Evolutionary conservation across 2,329 filamentous ascomycete species (phyloP).

Genomic region (Bertia moriformis): DNA sequence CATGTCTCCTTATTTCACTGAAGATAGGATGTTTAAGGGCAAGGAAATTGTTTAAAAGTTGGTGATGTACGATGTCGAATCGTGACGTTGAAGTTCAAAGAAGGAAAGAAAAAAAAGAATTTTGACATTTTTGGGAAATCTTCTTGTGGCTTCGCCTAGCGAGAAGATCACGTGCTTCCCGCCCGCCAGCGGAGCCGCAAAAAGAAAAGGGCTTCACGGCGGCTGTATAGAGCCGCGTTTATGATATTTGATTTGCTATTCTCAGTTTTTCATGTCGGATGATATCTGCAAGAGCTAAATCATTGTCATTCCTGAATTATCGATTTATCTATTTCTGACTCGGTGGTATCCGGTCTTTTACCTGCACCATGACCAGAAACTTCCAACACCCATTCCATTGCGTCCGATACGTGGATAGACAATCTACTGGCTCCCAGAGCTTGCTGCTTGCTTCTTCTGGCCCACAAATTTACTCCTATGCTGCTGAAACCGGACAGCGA

Average conservation of each 20-base stretch:
- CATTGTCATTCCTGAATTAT: no score
- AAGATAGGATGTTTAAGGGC: conserved; percentile 98
- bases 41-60: conserved; percentile 11
- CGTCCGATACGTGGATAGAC: neutral
- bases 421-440: neutral
- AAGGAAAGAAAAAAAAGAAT: neutral
- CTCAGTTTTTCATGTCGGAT: no score
- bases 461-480: neutral
- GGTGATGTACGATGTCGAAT: neutral
- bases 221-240: no score
- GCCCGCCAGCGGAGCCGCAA: no score
- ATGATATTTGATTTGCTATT: no score
- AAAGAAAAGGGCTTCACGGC: no score
- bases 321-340: no score
- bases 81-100: neutral
- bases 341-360: no score
- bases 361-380: neutral
- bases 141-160: neutral
- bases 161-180: neutral
- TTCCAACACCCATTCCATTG: conserved; percentile 1
- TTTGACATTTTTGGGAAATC: neutral
- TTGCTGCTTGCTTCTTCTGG: neutral
- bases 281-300: no score
- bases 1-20: conserved; percentile 83
- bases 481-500: neutral